Base-by-base conservation (phyloP, 352 stramenopile genomes). In the Detonula confervacea region DNA sequence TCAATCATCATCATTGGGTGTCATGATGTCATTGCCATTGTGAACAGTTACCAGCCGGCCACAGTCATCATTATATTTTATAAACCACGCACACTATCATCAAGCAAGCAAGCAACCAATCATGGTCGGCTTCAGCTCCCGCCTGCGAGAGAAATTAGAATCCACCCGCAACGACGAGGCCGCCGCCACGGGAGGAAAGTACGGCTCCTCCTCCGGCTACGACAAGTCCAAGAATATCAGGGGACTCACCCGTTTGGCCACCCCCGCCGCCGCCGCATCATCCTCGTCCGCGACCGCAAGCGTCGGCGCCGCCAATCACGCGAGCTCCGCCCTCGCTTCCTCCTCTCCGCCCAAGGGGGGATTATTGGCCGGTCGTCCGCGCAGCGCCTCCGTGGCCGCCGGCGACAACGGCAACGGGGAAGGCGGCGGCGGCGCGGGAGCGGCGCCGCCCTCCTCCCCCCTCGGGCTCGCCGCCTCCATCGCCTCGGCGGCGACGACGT, bases 121-220 rank as follows among this genome's bases (percentile, higher is more conserved):
- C 24, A 69, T 77, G 68, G 33, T 47, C 27, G 68, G 57, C 5
- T 77, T 77, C 39, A 57, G 68, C 68, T 70, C 57, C 8, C 68
- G 68, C 56, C 49, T 77, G 18, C 68, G 68, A 29, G 57, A 69
- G 49, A 52, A 77, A 63, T 39, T 70, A 27, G 68, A 77, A 69
- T 77, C 68, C 46, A 64, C 57, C 47, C 68, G 68, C 8, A n/a
- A n/a, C n/a, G n/a, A n/a, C n/a, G n/a, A n/a, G n/a, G 22, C 44
- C 1, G 16, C 20, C 24, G 7, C 14, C 54, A 18, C 30, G 14
- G 18, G n/a, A 27, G 25, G 20, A 35, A n/a, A n/a, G n/a, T 42
- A 22, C 25, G 39, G 18, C 29, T 5, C 44, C 1, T 27, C 42
- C 30, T 51, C 35, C 62, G 7, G 33, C n/a, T n/a, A n/a, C 2